These are phyloP conservation scores for Candida berthetii DNA, from an alignment of 805 yeast genomes.

Conservation along the genomic window DNA sequence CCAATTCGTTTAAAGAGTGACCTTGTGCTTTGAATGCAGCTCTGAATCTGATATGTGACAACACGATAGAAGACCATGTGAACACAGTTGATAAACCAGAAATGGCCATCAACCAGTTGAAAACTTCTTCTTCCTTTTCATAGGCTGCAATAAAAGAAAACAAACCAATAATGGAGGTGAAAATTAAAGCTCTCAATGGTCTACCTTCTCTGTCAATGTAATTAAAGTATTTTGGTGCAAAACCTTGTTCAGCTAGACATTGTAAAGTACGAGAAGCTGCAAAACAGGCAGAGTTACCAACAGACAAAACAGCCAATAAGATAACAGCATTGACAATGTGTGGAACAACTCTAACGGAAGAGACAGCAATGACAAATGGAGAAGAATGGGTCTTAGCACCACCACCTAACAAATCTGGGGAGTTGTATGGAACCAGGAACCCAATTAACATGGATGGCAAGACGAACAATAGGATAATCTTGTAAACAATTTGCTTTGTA, in stretches of 20 bases:
- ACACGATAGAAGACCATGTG: constrained; percentile 56
- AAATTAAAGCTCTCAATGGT: constrained; percentile 48
- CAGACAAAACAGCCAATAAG: constrained; percentile 65
- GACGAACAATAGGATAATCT: constrained; percentile 54
- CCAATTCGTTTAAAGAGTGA: constrained; percentile 41
- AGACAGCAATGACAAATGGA: constrained; percentile 71
- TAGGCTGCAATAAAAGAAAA: constrained; percentile 67
- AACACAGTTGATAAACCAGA: constrained; percentile 57
- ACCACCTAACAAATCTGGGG: constrained; percentile 42
- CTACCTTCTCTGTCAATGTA: constrained; percentile 53
- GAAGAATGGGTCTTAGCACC: constrained; percentile 53
- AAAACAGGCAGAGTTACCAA: constrained; percentile 70
- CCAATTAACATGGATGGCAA: constrained; percentile 49
- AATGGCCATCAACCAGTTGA: constrained; percentile 58
- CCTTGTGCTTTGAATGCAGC: constrained; percentile 51
- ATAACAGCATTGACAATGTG: constrained; percentile 72
- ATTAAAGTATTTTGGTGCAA: constrained; percentile 49
- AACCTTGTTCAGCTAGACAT: constrained; percentile 64
- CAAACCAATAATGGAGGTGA: constrained; percentile 48
- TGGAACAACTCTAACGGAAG: constrained; percentile 56
- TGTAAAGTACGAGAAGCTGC: constrained; percentile 69
- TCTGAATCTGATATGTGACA: constrained; percentile 55
- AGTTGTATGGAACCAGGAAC: constrained; percentile 53
- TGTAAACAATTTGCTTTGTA: constrained; percentile 59
- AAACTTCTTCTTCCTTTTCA: constrained; percentile 48